These are phyloP conservation scores for Purshia tridentata DNA, from an alignment of 306 rosid species.

Conservation along the genomic window DNA sequence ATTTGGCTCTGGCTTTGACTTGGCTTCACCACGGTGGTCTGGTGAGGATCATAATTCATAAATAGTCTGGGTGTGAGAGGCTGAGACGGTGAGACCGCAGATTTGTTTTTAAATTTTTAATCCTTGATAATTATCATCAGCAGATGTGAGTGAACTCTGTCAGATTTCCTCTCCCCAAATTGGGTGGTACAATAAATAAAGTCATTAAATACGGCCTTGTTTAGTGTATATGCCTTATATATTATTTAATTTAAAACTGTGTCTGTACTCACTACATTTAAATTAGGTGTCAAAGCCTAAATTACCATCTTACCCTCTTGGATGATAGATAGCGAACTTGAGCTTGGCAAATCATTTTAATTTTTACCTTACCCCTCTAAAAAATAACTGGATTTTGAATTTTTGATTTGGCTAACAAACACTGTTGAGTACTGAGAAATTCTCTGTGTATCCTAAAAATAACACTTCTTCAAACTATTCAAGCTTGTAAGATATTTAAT, in stretches of 20 bases:
- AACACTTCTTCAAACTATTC: no score
- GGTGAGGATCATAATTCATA: constrained; percentile 20
- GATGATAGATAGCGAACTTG: neutral
- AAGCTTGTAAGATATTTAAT: no score
- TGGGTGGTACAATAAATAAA: constrained; percentile 38
- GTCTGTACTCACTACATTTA: neutral
- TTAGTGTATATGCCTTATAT: constrained; percentile 5
- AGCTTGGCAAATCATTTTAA: neutral
- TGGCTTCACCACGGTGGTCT: neutral
- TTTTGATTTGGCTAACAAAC: no score
- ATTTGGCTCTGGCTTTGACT: neutral
- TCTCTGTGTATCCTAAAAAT: no score
- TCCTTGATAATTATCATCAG: constrained; percentile 31
- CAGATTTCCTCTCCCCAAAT: constrained; percentile 34
- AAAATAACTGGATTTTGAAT: no score
- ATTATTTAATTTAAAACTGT: neutral
- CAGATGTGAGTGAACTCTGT: constrained; percentile 37
- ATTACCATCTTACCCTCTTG: neutral
- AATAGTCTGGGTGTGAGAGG: no score
- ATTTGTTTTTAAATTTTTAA: constrained; percentile 28
- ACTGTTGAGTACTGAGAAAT: no score
- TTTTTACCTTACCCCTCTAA: neutral
- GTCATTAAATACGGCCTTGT: constrained; percentile 34
- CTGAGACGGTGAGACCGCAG: neutral
- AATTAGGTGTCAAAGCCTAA: no score